phyloP scores from a whole-genome alignment of 2,329 filamentous ascomycete species.

The Fusarium setosum region DNA sequence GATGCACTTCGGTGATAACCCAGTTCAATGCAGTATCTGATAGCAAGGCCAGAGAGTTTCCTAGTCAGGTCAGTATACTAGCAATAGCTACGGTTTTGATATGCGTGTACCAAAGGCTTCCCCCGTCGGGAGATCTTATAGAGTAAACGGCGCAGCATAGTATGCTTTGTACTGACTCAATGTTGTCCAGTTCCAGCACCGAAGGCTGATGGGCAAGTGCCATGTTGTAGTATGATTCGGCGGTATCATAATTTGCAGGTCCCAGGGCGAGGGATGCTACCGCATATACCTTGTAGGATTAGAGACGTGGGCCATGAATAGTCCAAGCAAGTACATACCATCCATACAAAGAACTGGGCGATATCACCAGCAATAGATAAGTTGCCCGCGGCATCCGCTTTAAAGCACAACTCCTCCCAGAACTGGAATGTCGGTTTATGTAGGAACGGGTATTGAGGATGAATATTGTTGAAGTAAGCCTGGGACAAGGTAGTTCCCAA shows the following conservation, averaged over 20 bases:
- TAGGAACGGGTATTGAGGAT: constrained; percentile 28
- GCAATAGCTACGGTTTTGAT: too few species aligned
- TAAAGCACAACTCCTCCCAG: constrained; percentile 30
- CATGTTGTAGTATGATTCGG: constrained; percentile 34
- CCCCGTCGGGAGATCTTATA: constrained; percentile 25
- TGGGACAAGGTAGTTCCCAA: constrained; percentile 20
- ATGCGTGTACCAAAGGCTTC: constrained; percentile 21
- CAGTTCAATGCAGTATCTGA: constrained; percentile 26
- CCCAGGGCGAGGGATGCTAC: constrained; percentile 27
- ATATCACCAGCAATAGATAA: constrained; percentile 24
- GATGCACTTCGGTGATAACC: constrained; percentile 29
- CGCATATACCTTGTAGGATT: constrained; percentile 15
- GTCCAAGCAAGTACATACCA: constrained; percentile 3
- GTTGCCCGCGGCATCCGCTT: constrained; percentile 20
- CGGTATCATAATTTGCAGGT: constrained; percentile 25
- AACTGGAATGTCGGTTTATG: constrained; percentile 27
- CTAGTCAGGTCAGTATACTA: not conserved
- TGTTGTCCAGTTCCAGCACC: constrained; percentile 22
- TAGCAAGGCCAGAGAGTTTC: constrained; percentile 27
- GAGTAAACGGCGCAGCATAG: constrained; percentile 26
- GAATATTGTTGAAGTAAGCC: constrained; percentile 28
- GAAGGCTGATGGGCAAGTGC: constrained; percentile 21
- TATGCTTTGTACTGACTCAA: constrained; percentile 29
- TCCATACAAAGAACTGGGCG: constrained; percentile 31
- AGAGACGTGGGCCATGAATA: fast-evolving